Base-by-base conservation (phyloP, 306 rosid species). In the Sechiopsis laciniata region DNA sequence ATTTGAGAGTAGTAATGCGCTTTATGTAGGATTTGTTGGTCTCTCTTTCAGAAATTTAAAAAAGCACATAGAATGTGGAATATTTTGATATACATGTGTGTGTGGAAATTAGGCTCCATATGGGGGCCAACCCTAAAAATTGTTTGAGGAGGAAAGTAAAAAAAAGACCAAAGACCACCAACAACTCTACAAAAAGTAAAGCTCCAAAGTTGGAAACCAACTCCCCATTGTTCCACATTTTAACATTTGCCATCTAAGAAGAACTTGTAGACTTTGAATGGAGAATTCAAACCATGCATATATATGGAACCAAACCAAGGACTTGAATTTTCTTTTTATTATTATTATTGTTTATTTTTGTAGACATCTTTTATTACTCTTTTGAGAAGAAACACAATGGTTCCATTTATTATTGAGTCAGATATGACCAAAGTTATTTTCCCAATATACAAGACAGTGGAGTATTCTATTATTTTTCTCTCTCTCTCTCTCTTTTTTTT, bases 281-380 rank as follows among this genome's bases (percentile, higher is more conserved):
- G 8, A 64, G 71, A 64, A 64, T 64, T 64, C 71, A 64, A 37
- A 40, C 1, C 67, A 60, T 60, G 67, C 15, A 32, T 32, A 32
- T 32, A 32, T 32, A 32, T 32, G 37, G 37, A 32, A 32, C 37
- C 37, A 32, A 1, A 32, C 37, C 37, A 32, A 32, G 37, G 37
- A 32, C 37, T 32, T 26, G 2, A 26, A 26, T 26, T 26, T 26
- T 26, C 1, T 26, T 26, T 1, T 32, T 32, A 32, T 32, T 32
- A 32, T 32, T 32, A 32, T 32, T 32, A 32, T 37, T 37, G 8
- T 37, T 37, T 37, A 5, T 37, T 37, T 5, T 2, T 32, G 37
- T n/a, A n/a, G n/a, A n/a, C 37, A 32, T 32, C 37, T 32, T 32
- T 32, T 32, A 32, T 2, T 32, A 2, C 4, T 32, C 37, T 32